A percentile compares a stretch with the other conserved stretches of the same genome.
Evolutionary conservation across 495 filamentous ascomycete genomes (phyloP).

Genomic region (Penicillium ochrochloron): DNA sequence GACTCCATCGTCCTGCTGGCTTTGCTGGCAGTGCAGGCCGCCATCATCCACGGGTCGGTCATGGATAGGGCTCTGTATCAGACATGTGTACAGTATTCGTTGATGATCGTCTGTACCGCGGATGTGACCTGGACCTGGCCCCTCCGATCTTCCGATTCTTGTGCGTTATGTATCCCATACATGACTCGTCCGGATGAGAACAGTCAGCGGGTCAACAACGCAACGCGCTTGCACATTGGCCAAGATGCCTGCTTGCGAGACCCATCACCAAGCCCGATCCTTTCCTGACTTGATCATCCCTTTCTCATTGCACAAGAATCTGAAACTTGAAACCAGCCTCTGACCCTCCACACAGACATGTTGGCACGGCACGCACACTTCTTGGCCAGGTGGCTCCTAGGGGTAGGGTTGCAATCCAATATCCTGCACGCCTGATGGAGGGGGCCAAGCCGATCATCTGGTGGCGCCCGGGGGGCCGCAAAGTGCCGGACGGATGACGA

Average conservation of each 20-base stretch:
- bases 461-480: slow-evolving; percentile 16
- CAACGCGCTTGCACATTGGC: slow-evolving; percentile 28
- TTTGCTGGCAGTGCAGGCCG: not conserved
- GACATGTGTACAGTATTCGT: not conserved
- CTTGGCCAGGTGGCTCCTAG: slow-evolving; percentile 1
- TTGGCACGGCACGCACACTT: not conserved
- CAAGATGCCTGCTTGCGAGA: slow-evolving; percentile 14
- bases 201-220: slow-evolving; percentile 27
- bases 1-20: not conserved
- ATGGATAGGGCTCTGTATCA: not conserved
- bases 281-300: slow-evolving; percentile 12
- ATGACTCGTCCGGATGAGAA: slow-evolving; percentile 30
- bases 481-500: slow-evolving; percentile 29
- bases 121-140: slow-evolving; percentile 17
- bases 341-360: not conserved
- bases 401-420: not conserved
- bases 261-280: slow-evolving; percentile 23
- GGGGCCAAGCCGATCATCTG: slow-evolving; percentile 7
- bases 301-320: slow-evolving; percentile 7
- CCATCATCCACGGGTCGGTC: slow-evolving; percentile 2
- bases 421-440: slow-evolving; percentile 1
- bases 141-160: slow-evolving; percentile 12
- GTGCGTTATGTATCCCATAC: not conserved
- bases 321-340: not conserved
- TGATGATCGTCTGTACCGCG: slow-evolving; percentile 8